These are phyloP conservation scores for Ascosphaera acerosa DNA, from an alignment of 2,329 filamentous ascomycete genomes.

Conservation along the genomic window DNA sequence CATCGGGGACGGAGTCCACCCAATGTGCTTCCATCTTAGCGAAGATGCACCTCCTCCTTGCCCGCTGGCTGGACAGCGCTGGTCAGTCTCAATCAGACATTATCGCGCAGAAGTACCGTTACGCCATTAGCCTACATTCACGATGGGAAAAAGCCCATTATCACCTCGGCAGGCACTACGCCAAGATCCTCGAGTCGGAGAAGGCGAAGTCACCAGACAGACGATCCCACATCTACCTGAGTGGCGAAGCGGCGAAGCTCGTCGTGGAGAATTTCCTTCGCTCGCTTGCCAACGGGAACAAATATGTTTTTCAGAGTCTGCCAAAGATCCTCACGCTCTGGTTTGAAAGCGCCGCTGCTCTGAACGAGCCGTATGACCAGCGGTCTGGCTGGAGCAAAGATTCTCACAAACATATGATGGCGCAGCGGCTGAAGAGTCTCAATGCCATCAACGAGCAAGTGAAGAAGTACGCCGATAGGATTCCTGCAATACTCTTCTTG, in stretches of 20 bases:
- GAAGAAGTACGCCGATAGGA: constrained; percentile 43
- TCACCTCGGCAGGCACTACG: constrained; percentile 89
- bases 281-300: constrained; percentile 67
- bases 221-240: constrained; percentile 50
- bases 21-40: no score
- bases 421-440: constrained; percentile 36
- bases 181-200: constrained; percentile 80
- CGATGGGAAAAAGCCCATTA: constrained; percentile 94
- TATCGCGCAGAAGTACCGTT: constrained; percentile 57
- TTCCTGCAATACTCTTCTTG: constrained; percentile 24
- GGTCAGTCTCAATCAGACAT: constrained; percentile 71
- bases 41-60: constrained; percentile 60
- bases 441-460: constrained; percentile 46
- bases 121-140: constrained; percentile 29
- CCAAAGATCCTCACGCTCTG: constrained; percentile 81
- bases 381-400: constrained; percentile 18
- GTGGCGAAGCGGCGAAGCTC: constrained; percentile 61
- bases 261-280: constrained; percentile 86
- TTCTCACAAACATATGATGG: constrained; percentile 22
- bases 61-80: constrained; percentile 91
- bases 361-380: constrained; percentile 33
- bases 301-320: constrained; percentile 86
- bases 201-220: constrained; percentile 50
- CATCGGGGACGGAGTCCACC: no score
- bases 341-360: constrained; percentile 65